Percentiles rank a stretch among this genome's conserved stretches.
Evolutionary conservation across 148 eudicot species (phyloP).

Genomic region (Pouteria glomerata): DNA sequence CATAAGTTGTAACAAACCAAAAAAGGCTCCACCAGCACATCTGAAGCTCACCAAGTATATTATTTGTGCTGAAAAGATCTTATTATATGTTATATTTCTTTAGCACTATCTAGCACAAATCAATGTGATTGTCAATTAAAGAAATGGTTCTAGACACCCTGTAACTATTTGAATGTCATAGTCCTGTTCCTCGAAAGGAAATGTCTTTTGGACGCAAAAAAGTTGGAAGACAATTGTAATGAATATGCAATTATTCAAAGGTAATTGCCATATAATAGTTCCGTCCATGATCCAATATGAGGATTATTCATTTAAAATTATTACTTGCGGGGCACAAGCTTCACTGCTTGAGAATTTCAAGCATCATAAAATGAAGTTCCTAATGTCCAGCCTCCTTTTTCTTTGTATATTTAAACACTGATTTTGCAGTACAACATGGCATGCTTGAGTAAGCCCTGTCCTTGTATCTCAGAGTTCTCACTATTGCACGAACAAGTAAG

Average conservation of each 20-base stretch:
- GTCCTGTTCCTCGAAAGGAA: too few relatives aligned
- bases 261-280: background rate
- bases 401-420: background rate
- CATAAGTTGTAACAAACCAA: too few relatives aligned
- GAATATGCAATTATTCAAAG: background rate
- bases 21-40: too few relatives aligned
- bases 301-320: background rate
- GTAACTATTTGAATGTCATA: too few relatives aligned
- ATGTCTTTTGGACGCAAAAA: background rate
- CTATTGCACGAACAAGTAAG: background rate
- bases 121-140: too few relatives aligned
- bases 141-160: too few relatives aligned
- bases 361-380: background rate
- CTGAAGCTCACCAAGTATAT: background rate
- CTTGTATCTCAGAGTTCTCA: background rate
- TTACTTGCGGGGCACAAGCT: background rate
- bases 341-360: background rate
- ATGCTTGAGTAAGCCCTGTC: background rate
- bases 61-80: background rate
- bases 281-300: background rate
- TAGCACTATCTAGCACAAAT: too few relatives aligned
- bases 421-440: background rate
- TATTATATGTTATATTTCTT: background rate
- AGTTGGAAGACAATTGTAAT: background rate
- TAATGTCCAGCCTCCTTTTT: background rate